Base-by-base conservation (phyloP, 1,284 basidiomycete species). In the Coniophora puteana region DNA sequence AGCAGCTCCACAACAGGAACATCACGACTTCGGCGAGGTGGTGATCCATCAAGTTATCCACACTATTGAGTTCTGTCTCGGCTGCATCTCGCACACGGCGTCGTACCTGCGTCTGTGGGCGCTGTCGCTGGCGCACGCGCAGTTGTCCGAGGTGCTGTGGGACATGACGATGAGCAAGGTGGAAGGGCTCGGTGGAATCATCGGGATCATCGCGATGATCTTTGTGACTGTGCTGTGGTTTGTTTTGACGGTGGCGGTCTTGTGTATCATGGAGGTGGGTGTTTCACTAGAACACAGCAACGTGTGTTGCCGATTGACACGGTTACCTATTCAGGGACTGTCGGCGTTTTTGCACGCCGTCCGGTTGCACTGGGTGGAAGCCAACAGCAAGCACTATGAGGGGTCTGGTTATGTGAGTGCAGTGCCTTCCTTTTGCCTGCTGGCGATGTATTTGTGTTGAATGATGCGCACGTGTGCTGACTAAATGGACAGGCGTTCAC, bases 31-130 rank as follows among this genome's bases (percentile, higher is more conserved):
- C 63, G 77, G 93, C 58, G 95, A 99, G 67, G 81, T 97, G 36
- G 79, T 96, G 30, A 91, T 99, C 46, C 93, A 99, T 69, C 95
- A 98, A 65, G 76, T 96, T 50, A 99, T 99, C 57, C 93, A 95
- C 66, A 96, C 94, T 20, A 97, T 97, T 65, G 96, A 99, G 70
- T 99, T 98, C 72, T 98, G 95, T 61, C 80, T 99, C 27, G 84
- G 94, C 16, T 97, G 95, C 66, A 97, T 99, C 61, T 99, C 96
- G 50, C 97, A 99, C 68, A 99, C 96, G 3, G 96, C 95, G 7
- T 98, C 94, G 17, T 99, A 99, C 68, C 83, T 99, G 39, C 95
- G 95, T 67, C 76, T 99, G 27, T 99, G 95, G 95, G 96, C 96
- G 17, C 77, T 99, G 8, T 99, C 96, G 23, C 79, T 99, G 36